Evolutionary conservation across 1,284 basidiomycete genomes (phyloP), one percentile per base, ranked within the genome.

Genomic region (Trametes versicolor): DNA sequence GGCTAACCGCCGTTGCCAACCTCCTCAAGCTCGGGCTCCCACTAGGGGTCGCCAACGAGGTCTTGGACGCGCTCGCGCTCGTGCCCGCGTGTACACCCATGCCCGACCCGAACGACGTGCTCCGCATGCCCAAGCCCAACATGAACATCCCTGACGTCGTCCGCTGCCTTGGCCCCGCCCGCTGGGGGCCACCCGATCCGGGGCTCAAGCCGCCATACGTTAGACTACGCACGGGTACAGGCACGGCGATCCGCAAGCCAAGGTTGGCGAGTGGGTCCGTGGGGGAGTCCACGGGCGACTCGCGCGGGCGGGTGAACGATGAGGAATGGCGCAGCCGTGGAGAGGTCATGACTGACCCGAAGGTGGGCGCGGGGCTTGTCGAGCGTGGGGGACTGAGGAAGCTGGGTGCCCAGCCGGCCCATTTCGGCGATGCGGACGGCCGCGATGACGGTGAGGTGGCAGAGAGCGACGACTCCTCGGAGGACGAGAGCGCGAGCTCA

Each of bases 321-420:
- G 82, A 76, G 0, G 83, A 78, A 63, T 84, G 86, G 9, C 83
- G 81, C 32, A 86, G 73, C 2, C 83, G 80, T 1, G 89, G 87
- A 13, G 81, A 84, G 0, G 88, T 90, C 83, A 91, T 89, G 49
- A 91, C 83, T 43, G 85, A 80, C 19, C 90, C 90, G 70, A 92
- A 92, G 37, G 88, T 90, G 15, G 83, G 82, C 9, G 79, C 79
- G 2, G 76, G 81, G 66, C 78, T 82, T 15, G 78, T 71, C 15
- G 83, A 77, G 23, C 80, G 78, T 7, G 82, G 77, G 4, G 81
- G 71, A 23, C 77, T 75, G 39, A 85, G 75, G 47, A 85, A 69
- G 58, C 80, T 72, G 60, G 79, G 68, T 75, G 83, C 85, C 87
- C 89, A 90, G 0, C 85, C 81, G 0, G 84, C 76, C 90, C 90